These are phyloP conservation scores for Sodiomyces alkalinus DNA, from an alignment of 2,329 filamentous ascomycete genomes.

Conservation along the genomic window DNA sequence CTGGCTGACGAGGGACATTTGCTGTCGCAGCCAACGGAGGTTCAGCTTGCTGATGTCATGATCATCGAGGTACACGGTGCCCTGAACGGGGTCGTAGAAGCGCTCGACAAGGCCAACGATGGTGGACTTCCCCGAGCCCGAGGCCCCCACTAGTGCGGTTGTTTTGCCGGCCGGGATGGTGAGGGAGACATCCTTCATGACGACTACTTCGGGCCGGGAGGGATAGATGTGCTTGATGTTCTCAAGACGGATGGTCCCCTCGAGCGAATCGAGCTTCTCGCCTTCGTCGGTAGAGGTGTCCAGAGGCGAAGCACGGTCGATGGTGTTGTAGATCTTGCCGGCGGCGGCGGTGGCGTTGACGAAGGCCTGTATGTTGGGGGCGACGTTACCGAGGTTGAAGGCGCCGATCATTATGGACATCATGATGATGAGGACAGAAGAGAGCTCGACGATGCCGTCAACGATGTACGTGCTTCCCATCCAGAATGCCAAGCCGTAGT, in stretches of 20 bases:
- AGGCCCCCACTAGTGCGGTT: conserved; percentile 85
- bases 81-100: conserved; percentile 82
- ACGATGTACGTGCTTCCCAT: conserved; percentile 66
- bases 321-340: conserved; percentile 84
- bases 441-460: conserved; percentile 47
- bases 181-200: conserved; percentile 74
- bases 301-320: conserved; percentile 74
- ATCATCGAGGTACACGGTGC: conserved; percentile 66
- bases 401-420: conserved; percentile 88
- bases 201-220: conserved; percentile 74
- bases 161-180: conserved; percentile 77
- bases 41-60: conserved; percentile 71
- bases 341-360: conserved; percentile 71
- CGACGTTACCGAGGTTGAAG: conserved; percentile 77
- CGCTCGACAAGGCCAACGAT: conserved; percentile 87
- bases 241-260: conserved; percentile 67
- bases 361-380: conserved; percentile 76
- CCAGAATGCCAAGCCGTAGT: conserved; percentile 83
- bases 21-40: conserved; percentile 77
- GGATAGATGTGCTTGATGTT: conserved; percentile 90
- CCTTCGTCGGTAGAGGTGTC: conserved; percentile 61
- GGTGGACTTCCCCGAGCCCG: conserved; percentile 87
- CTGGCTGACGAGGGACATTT: conserved; percentile 85
- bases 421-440: conserved; percentile 67
- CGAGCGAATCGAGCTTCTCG: conserved; percentile 54